Evolutionary conservation across 2,329 filamentous ascomycete genomes (phyloP).

Genomic region (Talaromyces sp.): DNA sequence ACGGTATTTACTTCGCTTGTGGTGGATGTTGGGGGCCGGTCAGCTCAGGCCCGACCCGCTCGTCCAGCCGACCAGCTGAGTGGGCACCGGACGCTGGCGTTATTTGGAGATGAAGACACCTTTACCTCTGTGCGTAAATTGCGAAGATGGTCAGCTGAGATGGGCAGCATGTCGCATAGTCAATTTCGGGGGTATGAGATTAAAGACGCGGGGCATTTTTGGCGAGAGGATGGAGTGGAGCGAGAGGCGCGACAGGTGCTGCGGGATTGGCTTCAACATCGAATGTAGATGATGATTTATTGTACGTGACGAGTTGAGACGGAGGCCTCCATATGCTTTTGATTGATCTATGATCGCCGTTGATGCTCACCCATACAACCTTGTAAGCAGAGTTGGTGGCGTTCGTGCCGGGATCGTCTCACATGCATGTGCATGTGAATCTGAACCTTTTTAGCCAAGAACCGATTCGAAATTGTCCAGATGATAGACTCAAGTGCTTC

Average conservation of each 20-base stretch:
- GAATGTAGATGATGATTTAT: conserved; percentile 14
- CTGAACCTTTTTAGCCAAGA: neutral
- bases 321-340: neutral
- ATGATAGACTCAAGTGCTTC: conserved; percentile 14
- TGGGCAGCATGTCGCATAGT: conserved; percentile 51
- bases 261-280: conserved; percentile 43
- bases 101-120: conserved; percentile 75
- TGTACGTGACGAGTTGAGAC: neutral
- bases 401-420: conserved; percentile 5
- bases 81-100: conserved; percentile 62
- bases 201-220: conserved; percentile 63
- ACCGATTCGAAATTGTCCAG: conserved; percentile 8
- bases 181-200: conserved; percentile 55
- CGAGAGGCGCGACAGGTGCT: conserved; percentile 43
- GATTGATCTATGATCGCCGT: neutral
- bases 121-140: conserved; percentile 71
- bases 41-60: conserved; percentile 31
- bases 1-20: conserved; percentile 61
- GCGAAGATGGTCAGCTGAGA: conserved; percentile 64
- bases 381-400: neutral
- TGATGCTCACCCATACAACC: neutral
- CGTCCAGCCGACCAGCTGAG: conserved; percentile 60
- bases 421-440: conserved; percentile 23
- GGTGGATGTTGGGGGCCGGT: conserved; percentile 30
- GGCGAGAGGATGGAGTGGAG: conserved; percentile 58